Conservation (phyloP, 1,284 basidiomycete genomes). For the Termitomyces sp. region DNA sequence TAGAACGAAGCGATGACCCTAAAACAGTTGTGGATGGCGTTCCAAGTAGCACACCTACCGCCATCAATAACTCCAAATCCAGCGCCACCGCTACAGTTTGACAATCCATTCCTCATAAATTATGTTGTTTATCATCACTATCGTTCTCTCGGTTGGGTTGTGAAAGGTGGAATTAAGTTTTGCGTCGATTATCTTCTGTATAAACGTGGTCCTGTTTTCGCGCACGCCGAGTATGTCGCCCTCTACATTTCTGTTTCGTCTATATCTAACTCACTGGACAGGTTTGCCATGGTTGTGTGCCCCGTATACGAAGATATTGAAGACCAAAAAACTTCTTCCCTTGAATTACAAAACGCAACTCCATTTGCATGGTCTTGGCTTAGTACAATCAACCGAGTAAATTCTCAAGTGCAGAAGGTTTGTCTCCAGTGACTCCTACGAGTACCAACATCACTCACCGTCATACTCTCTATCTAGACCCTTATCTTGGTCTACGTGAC, state of each 20-base stretch:
- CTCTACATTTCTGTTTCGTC: not conserved
- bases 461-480: conserved; percentile 50
- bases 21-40: conserved; percentile 54
- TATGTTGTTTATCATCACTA: conserved; percentile 96
- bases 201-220: conserved; percentile 91
- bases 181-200: conserved; percentile 95
- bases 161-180: conserved; percentile 96
- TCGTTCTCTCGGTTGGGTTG: conserved; percentile 96
- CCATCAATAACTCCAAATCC: conserved; percentile 25
- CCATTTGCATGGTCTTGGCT: conserved; percentile 93
- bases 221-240: conserved; percentile 83
- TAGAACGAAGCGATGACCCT: conserved; percentile 50
- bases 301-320: conserved; percentile 83
- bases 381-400: conserved; percentile 94
- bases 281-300: conserved; percentile 86
- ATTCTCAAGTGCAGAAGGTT: conserved; percentile 96
- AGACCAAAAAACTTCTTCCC: conserved; percentile 62
- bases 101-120: conserved; percentile 91
- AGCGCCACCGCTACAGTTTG: conserved; percentile 44
- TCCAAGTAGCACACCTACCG: conserved; percentile 43
- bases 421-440: conserved; percentile 7
- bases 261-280: conserved; percentile 24
- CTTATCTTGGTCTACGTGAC: conserved; percentile 88
- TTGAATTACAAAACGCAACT: conserved; percentile 58
- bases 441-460: not conserved